Base-by-base conservation (phyloP, 345 rosid genomes). In the Eucalyptus sideroxylon region DNA sequence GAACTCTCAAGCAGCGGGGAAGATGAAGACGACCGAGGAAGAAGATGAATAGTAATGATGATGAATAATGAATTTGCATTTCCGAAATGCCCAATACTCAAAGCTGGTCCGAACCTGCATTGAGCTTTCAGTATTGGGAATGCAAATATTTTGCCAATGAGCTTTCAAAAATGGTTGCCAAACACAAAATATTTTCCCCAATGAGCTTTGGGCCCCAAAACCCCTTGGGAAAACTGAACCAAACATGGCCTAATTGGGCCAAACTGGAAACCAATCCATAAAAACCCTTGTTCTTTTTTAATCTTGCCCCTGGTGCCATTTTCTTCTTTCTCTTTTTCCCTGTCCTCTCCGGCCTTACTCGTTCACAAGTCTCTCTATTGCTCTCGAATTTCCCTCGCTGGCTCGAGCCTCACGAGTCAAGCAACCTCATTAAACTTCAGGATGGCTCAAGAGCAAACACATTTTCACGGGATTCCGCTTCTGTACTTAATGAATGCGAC, bases 51-150 rank as follows among this genome's bases (percentile, higher is more conserved):
- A 49, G 50, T 49, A 49, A 49, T 2, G 15, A 15, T 49, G 50
- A 49, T 49, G 50, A 49, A 49, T 5, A 49, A 13, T 49, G 50
- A 13, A 49, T 13, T 49, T 49, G 50, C 16, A 49, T 49, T 49
- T 49, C 6, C 6, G 2, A 49, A 49, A 49, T 49, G 50, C 50
- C 16, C 50, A 49, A 49, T 49, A 2, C 50, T 49, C 16, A 49
- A 49, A 49, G 1, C 2, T 49, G 6, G 50, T 49, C 6, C 1
- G 0, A 0, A 49, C 0, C 0, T 13, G 16, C 6, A 49, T 49
- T 49, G 16, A 5, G 50, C 6, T 49, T 49, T 49, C 6, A 12
- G 6, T 2, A 49, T 49, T 49, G 16, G 1, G 6, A 13, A 49
- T 49, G 50, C 6, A 0, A 1, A 49, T 49, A 49, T 49, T 49